Percentiles rank a stretch among this genome's conserved stretches.
These are phyloP conservation scores for Verticillium zaregamsianum DNA, from an alignment of 2,329 filamentous ascomycete genomes.

Conservation along the genomic window DNA sequence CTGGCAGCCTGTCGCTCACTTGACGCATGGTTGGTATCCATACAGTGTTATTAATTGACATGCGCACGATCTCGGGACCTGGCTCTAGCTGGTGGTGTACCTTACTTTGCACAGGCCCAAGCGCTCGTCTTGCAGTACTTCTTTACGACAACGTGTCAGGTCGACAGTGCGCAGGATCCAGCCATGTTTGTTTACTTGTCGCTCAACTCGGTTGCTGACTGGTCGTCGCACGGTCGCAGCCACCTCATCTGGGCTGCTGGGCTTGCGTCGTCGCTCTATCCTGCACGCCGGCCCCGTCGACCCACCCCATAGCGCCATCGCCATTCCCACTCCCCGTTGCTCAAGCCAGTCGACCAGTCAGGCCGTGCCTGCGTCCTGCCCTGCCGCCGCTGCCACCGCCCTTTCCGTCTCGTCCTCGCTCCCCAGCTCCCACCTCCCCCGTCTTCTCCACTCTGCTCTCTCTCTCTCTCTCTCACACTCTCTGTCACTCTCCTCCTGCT, in stretches of 20 bases:
- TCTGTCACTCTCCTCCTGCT: conserved; percentile 24
- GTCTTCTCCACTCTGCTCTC: conserved; percentile 20
- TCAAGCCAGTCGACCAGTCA: conserved; percentile 6
- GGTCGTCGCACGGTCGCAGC: neutral
- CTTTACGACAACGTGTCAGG: neutral
- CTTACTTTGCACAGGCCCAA: neutral
- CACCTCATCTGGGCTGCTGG: neutral
- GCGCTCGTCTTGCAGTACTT: neutral
- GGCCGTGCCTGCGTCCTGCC: neutral
- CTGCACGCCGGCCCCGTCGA: conserved; percentile 4
- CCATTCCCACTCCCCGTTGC: conserved; percentile 7
- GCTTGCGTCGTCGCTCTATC: conserved; percentile 1
- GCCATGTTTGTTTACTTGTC: neutral
- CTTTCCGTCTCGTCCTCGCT: neutral
- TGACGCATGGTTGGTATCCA: neutral
- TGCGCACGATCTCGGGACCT: neutral
- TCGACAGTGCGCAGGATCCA: neutral
- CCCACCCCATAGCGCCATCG: conserved; percentile 6
- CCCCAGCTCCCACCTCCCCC: conserved; percentile 20
- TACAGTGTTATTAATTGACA: neutral
- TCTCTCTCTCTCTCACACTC: conserved; percentile 26
- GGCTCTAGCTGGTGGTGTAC: neutral
- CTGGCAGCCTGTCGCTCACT: neutral
- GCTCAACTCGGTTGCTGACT: neutral
- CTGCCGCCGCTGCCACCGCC: neutral